Percentiles rank a stretch among this genome's conserved stretches.
phyloP scores from a whole-genome alignment of 2,329 filamentous ascomycete genomes.

The Alternaria gaisen region DNA sequence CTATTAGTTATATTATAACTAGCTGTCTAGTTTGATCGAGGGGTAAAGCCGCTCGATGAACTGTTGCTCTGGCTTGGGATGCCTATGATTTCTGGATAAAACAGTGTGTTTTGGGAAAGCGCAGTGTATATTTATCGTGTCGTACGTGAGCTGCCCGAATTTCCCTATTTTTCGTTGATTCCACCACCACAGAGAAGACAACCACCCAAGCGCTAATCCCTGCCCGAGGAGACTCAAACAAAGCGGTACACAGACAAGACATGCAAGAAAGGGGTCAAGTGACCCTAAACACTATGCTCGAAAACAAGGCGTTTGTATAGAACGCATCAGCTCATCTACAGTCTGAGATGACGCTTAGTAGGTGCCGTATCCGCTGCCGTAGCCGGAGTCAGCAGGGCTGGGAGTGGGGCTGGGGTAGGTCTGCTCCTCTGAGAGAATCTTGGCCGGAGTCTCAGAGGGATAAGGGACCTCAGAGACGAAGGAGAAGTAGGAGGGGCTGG shows the following conservation, averaged over 20 bases:
- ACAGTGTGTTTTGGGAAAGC: too few species aligned
- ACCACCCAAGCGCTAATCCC: conserved; percentile 25
- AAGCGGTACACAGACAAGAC: conserved; percentile 33
- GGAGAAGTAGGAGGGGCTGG: conserved; percentile 33
- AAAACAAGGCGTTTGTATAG: too few species aligned
- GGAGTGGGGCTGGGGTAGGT: conserved; percentile 22
- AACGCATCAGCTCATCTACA: conserved; percentile 31
- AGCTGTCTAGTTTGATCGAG: too few species aligned
- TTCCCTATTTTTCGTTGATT: too few species aligned
- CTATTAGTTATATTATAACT: too few species aligned
- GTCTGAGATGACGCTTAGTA: conserved; percentile 31
- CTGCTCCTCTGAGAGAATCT: neutral
- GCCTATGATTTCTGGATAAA: too few species aligned
- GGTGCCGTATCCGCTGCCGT: conserved; percentile 32
- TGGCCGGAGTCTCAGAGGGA: too few species aligned
- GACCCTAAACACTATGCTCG: conserved; percentile 32
- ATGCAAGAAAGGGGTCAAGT: conserved; percentile 38
- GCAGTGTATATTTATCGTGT: too few species aligned
- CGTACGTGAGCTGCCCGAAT: too few species aligned
- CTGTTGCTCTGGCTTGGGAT: too few species aligned
- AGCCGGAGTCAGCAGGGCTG: conserved; percentile 24
- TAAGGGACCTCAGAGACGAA: conserved; percentile 38
- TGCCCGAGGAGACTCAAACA: conserved; percentile 32
- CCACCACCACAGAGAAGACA: conserved; percentile 31
- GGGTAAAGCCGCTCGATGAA: too few species aligned